Evolutionary conservation across 371 early-diverging fungal species (phyloP).

Genomic region (Mortierella sp.): DNA sequence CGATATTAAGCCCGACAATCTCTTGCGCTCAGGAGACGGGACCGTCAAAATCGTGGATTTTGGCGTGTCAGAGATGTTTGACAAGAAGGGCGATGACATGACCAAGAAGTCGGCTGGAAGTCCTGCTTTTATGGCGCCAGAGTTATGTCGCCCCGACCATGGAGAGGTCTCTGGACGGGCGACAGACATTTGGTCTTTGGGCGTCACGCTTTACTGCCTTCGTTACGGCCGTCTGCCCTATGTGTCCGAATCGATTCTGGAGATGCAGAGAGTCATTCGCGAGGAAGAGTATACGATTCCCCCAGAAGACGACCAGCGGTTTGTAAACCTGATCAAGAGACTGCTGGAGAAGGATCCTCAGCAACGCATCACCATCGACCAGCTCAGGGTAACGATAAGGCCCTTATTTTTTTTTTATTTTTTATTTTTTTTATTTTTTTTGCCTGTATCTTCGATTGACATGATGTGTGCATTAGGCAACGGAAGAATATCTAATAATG

Average conservation of each 20-base stretch:
- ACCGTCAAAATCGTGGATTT: constrained; percentile 98
- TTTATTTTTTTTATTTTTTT: too few relatives aligned
- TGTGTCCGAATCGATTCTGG: constrained; percentile 73
- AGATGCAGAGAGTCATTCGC: constrained; percentile 81
- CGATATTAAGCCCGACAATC: constrained; percentile 99
- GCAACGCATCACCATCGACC: constrained; percentile 81
- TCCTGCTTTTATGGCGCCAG: constrained; percentile 93
- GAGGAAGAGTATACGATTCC: constrained; percentile 59
- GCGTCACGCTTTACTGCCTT: constrained; percentile 96
- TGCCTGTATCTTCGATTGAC: too few relatives aligned
- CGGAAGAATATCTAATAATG: too few relatives aligned
- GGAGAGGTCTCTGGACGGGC: constrained; percentile 78
- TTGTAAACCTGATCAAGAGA: constrained; percentile 72
- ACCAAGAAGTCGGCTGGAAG: constrained; percentile 85
- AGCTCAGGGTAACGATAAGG: constrained; percentile 65
- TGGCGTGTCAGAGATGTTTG: constrained; percentile 89
- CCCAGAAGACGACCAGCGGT: constrained; percentile 57
- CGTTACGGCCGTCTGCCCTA: constrained; percentile 93
- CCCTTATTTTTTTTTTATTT: too few relatives aligned
- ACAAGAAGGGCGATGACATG: constrained; percentile 71
- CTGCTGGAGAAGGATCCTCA: constrained; percentile 88
- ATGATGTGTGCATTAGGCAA: too few relatives aligned
- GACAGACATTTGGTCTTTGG: constrained; percentile 99
- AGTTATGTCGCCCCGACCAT: constrained; percentile 54
- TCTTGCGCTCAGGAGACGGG: constrained; percentile 88